Percentiles rank a stretch among this genome's conserved stretches.
Conservation (phyloP, 2,329 filamentous ascomycete species). For the Beauveria asiatica region DNA sequence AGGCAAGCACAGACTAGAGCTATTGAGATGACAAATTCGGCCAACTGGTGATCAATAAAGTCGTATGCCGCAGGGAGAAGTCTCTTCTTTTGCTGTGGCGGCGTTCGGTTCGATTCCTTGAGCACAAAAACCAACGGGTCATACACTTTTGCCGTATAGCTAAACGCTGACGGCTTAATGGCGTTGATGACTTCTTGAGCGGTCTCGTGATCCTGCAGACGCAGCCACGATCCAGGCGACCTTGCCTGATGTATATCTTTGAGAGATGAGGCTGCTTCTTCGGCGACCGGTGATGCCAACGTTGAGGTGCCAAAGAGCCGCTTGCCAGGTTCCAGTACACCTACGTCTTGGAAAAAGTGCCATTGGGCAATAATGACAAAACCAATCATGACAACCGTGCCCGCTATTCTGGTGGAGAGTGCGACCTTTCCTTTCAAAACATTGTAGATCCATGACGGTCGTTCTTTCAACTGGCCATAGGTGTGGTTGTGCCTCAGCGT, state of each 20-base stretch:
- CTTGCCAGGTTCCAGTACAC: conserved; percentile 25
- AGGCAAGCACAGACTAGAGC: conserved; percentile 56
- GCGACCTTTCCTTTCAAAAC: conserved; percentile 57
- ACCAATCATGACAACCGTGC: conserved; percentile 62
- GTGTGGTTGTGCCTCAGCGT: conserved; percentile 29
- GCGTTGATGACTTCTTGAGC: conserved; percentile 69
- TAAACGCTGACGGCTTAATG: conserved; percentile 62
- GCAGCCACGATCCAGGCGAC: conserved; percentile 68
- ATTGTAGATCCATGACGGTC: conserved; percentile 45
- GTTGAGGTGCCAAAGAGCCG: conserved; percentile 17
- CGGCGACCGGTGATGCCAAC: not conserved
- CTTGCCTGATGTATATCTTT: conserved; percentile 63
- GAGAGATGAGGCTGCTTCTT: conserved; percentile 29
- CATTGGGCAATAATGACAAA: conserved; percentile 68
- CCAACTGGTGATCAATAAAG: conserved; percentile 52
- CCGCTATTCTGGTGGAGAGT: conserved; percentile 65
- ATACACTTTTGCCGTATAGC: conserved; percentile 65
- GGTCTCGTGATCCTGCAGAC: conserved; percentile 70
- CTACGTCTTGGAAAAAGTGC: conserved; percentile 63
- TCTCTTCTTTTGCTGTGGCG: conserved; percentile 32
- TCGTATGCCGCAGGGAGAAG: conserved; percentile 46
- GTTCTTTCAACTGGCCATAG: conserved; percentile 17
- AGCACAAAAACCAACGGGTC: conserved; percentile 67
- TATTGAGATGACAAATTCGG: conserved; percentile 53
- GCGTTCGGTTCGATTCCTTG: conserved; percentile 57